A percentile compares a stretch with the other conserved stretches of the same genome.
Conservation (phyloP, 2,329 filamentous ascomycete genomes). For the Aureobasidium sp. region DNA sequence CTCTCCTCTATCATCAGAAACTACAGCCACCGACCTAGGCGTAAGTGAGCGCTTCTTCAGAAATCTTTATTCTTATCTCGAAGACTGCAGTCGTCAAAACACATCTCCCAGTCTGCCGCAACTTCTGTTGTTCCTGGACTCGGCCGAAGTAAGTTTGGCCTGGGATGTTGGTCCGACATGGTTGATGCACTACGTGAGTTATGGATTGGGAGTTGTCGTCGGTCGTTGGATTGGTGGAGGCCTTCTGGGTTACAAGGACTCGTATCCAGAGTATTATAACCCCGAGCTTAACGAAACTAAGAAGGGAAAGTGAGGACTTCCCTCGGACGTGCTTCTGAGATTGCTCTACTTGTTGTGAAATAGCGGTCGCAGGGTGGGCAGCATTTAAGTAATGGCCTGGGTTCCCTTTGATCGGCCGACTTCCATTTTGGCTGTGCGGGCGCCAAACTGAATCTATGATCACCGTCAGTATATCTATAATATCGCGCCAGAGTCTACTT, state of each 20-base stretch:
- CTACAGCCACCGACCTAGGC: slow-evolving; percentile 15
- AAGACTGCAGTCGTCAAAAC: slow-evolving; percentile 21
- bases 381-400: slow-evolving; percentile 25
- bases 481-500: slow-evolving; percentile 26
- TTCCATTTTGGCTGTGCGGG: slow-evolving; percentile 40
- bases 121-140: slow-evolving; percentile 21
- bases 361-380: too few species aligned
- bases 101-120: slow-evolving; percentile 20
- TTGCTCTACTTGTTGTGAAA: too few species aligned
- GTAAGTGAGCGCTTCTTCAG: slow-evolving; percentile 22
- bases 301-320: not conserved
- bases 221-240: slow-evolving; percentile 18
- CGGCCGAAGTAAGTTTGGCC: slow-evolving; percentile 22
- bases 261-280: slow-evolving; percentile 16
- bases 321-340: too few species aligned
- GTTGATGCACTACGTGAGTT: slow-evolving; percentile 19
- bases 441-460: slow-evolving; percentile 35
- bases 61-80: slow-evolving; percentile 23
- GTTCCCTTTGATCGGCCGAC: slow-evolving; percentile 41
- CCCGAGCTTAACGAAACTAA: slow-evolving; percentile 9
- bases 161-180: slow-evolving; percentile 19
- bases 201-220: slow-evolving; percentile 20
- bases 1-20: slow-evolving; percentile 12
- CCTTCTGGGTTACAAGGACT: slow-evolving; percentile 11
- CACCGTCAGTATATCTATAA: not conserved